Conservation (phyloP, 768 basidiomycete genomes). For the Calocera viscosa region DNA sequence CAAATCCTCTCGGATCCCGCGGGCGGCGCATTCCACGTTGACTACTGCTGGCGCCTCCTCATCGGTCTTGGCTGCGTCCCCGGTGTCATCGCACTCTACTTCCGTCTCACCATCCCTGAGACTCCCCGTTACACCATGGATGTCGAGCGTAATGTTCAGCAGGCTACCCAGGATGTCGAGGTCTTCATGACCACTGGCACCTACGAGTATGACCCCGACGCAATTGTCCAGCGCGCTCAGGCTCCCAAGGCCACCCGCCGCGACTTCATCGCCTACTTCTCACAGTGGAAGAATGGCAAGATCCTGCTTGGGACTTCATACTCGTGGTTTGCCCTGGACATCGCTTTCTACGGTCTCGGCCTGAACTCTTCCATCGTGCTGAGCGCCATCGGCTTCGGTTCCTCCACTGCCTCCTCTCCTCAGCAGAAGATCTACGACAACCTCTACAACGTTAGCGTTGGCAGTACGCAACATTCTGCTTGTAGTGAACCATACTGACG, state of each 20-base stretch:
- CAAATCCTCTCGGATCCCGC: constrained; percentile 38
- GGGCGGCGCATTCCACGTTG: constrained; percentile 39
- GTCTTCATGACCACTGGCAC: constrained; percentile 45
- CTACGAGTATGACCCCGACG: constrained; percentile 42
- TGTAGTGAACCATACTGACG: background rate
- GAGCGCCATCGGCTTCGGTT: constrained; percentile 55
- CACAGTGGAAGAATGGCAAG: constrained; percentile 66
- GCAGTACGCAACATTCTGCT: constrained; percentile 35
- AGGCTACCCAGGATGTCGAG: constrained; percentile 61
- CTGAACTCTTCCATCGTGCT: constrained; percentile 73
- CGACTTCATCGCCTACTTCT: constrained; percentile 55
- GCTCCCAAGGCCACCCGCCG: constrained; percentile 54
- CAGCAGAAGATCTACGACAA: constrained; percentile 39
- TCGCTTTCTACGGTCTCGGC: constrained; percentile 81
- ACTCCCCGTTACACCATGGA: constrained; percentile 59
- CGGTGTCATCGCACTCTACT: constrained; percentile 65
- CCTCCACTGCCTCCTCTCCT: constrained; percentile 24
- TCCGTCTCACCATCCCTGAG: constrained; percentile 29
- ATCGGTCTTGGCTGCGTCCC: constrained; percentile 82
- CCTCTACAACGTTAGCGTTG: constrained; percentile 53
- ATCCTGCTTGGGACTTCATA: constrained; percentile 64
- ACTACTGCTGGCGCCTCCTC: constrained; percentile 73
- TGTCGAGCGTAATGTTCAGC: constrained; percentile 69
- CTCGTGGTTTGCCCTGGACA: constrained; percentile 82
- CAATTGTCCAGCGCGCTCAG: constrained; percentile 45